phyloP scores from a whole-genome alignment of 768 basidiomycete species.

The Lentinula lateritia region DNA sequence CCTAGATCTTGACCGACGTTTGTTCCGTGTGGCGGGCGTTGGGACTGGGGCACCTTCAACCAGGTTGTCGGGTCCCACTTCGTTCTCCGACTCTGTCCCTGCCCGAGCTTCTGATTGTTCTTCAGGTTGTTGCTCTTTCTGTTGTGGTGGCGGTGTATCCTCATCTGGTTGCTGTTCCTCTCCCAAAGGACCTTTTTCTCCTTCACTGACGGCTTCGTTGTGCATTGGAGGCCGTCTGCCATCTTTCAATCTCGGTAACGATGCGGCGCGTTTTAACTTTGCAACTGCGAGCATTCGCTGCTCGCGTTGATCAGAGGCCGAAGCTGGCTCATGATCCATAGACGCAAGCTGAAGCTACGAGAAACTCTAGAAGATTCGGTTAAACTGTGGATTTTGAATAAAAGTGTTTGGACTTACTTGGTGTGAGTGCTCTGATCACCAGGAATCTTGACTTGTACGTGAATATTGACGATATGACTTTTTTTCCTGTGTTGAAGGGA shows the following conservation, averaged over 20 bases:
- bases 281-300: constrained; percentile 86
- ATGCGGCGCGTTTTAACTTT: constrained; percentile 88
- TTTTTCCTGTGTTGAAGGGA: not conserved
- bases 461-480: not conserved
- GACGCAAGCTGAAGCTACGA: not conserved
- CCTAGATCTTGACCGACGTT: constrained; percentile 73
- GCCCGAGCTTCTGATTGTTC: constrained; percentile 23
- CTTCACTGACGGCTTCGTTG: constrained; percentile 75
- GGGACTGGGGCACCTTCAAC: constrained; percentile 33
- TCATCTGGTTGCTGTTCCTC: constrained; percentile 20
- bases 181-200: constrained; percentile 51
- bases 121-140: constrained; percentile 14
- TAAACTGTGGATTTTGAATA: not conserved
- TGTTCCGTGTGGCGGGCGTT: constrained; percentile 42
- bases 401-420: not conserved
- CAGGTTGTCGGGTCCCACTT: constrained; percentile 22
- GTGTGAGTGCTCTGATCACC: not conserved
- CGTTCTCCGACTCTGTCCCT: constrained; percentile 19
- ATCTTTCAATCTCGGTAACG: constrained; percentile 87
- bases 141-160: constrained; percentile 13
- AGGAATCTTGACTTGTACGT: not conserved
- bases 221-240: constrained; percentile 87
- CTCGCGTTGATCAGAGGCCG: constrained; percentile 51
- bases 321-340: constrained; percentile 10
- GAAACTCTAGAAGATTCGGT: not conserved